Conservation (phyloP, 2,329 filamentous ascomycete genomes). For the Stagonosporopsis cucurbitacearum region DNA sequence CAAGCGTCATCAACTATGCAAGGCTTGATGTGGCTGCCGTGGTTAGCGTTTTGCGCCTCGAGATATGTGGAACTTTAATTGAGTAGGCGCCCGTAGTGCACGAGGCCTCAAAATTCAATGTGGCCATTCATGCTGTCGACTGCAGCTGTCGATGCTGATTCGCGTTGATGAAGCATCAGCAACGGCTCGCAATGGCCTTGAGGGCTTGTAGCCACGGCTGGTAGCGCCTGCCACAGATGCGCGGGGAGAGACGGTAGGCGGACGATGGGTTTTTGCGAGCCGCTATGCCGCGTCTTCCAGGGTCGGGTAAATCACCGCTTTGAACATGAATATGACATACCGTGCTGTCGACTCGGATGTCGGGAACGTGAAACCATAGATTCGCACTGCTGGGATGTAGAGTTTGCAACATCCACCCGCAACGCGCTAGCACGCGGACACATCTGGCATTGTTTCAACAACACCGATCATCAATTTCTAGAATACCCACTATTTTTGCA, state of each 20-base stretch:
- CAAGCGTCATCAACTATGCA: conserved; percentile 20
- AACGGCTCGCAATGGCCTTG: conserved; percentile 14
- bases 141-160: conserved; percentile 2
- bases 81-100: not conserved
- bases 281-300: not conserved
- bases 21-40: conserved; percentile 3
- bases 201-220: conserved; percentile 10
- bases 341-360: conserved; percentile 15
- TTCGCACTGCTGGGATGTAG: conserved; percentile 16
- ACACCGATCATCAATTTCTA: conserved; percentile 14
- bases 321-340: conserved; percentile 7
- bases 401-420: conserved; percentile 16
- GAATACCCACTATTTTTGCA: conserved; percentile 2
- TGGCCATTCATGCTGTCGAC: conserved; percentile 1
- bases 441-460: conserved; percentile 20
- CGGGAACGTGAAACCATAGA: conserved; percentile 38
- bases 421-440: conserved; percentile 6
- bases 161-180: conserved; percentile 12
- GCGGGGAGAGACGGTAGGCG: not conserved
- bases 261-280: not conserved
- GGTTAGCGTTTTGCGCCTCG: not conserved
- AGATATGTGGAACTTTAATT: not conserved
- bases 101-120: not conserved
- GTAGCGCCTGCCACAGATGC: not conserved
- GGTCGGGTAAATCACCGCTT: not conserved